A percentile compares a stretch with the other conserved stretches of the same genome.
phyloP scores from a whole-genome alignment of 129 eudicot species.

The Mikania micrantha region DNA sequence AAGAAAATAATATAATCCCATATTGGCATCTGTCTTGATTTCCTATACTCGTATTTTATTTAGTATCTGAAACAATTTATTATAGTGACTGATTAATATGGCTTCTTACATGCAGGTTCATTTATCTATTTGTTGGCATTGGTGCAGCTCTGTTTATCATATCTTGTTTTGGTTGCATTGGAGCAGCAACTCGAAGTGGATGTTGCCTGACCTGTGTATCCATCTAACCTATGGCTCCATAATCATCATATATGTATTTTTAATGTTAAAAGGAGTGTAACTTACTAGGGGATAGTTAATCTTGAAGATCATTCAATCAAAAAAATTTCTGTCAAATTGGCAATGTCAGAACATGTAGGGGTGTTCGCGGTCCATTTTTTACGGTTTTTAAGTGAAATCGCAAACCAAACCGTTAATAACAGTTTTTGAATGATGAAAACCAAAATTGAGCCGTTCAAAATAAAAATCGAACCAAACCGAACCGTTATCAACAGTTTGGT shows the following conservation, averaged over 20 bases:
- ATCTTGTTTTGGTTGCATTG: conserved; percentile 91
- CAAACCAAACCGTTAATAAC: too few species aligned
- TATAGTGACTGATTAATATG: not conserved
- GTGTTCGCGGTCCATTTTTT: too few species aligned
- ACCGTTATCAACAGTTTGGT: too few species aligned
- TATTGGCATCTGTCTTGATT: not conserved
- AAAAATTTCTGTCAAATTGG: not conserved
- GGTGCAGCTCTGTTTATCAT: conserved; percentile 61
- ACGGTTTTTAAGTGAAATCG: too few species aligned
- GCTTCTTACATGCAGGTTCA: conserved; percentile 82
- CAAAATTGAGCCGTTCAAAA: too few species aligned
- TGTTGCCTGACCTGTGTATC: conserved; percentile 94
- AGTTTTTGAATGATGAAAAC: too few species aligned
- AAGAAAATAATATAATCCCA: not conserved
- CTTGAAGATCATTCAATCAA: not conserved
- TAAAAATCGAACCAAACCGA: too few species aligned
- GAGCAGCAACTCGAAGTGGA: conserved; percentile 70
- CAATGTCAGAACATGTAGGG: not conserved
- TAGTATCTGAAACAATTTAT: not conserved
- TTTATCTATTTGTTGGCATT: conserved; percentile 64
- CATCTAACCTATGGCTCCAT: conserved; percentile 16
- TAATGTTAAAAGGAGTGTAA: not conserved
- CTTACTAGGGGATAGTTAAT: not conserved
- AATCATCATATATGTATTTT: not conserved
- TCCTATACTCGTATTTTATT: not conserved